Evolutionary conservation across 169 alveolate genomes (phyloP), one percentile per base, ranked within the genome.

Genomic region (Eimeria zaria): DNA sequence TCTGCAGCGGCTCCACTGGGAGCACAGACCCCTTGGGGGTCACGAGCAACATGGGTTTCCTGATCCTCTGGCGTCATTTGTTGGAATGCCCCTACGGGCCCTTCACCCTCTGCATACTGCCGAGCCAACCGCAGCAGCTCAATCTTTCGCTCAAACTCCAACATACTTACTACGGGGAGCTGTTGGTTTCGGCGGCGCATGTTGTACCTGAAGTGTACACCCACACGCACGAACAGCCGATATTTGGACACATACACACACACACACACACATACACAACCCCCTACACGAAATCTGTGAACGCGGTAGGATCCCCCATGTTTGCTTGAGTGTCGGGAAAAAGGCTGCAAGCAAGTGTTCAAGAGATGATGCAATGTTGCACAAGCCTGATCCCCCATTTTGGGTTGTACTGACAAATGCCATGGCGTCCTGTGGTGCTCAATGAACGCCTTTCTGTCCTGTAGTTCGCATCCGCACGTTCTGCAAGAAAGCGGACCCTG

Each of bases 111-210:
- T 36, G 81, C 93, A 55, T 87, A 89, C 95, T 71, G 87, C 87
- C 95, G 95, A 18, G 95, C 88, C 87, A 89, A 58, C 44, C 84
- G 84, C 41, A 89, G 73, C 58, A 89, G 74, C 73, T 44, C 95
- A 20, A 46, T 89, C 95, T 71, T 89, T 8, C 88, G 60, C 36
- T 71, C 80, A 27, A 87, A 87, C 81, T 87, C 93, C 4, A 48
- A 20, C 6, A 33, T 36, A 41, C 83, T 33, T n/a, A 87, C 80
- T 39, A 48, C 51, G 14, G 93, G 93, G 33, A 87, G 80, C 60
- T 87, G 81, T 62, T 87, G 93, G 62, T 64, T 87, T 16, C 83
- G 93, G 81, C 93, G 93, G 20, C 93, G 78, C 93, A 87, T 87
- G 81, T 87, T 87, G 93, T 87, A 87, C 93, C 93, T 87, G 81